Evolutionary conservation across 768 basidiomycete genomes (phyloP), one percentile per base, ranked within the genome.

Genomic region (Tephrocybe sp.): DNA sequence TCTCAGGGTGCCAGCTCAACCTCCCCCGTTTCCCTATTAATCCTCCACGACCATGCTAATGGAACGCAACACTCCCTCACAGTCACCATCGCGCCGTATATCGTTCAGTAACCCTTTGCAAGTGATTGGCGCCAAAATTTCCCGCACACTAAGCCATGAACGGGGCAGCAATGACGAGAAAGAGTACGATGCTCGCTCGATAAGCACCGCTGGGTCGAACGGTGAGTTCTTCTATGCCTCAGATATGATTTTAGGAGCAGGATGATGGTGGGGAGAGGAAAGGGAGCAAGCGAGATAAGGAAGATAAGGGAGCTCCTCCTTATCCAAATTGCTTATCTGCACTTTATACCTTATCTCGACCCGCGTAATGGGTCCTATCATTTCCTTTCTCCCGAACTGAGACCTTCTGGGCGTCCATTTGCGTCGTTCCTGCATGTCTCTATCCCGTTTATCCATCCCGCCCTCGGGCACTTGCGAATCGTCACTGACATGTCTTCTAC

Each of bases 401-500:
- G 5, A 9, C 31, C 44, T 38, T 35, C 20, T 38, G 14, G 30
- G 23, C 31, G 20, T 52, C n/a, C n/a, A n/a, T n/a, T n/a, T n/a
- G n/a, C n/a, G n/a, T n/a, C n/a, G n/a, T n/a, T n/a, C n/a, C n/a
- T n/a, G n/a, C 16, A 34, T 47, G 13, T 32, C 32, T 11, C 13
- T 45, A 19, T 42, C 35, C 44, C 50, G 39, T 51, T 51, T 40
- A 26, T 34, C 7, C 41, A 30, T 50, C 26, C 20, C 20, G 6
- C 12, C n/a, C 22, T 39, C 26, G 7, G 26, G n/a, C n/a, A n/a
- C 26, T 26, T 26, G 4, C 26, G n/a, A n/a, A n/a, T 7, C 12
- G 22, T 17, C n/a, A 39, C 39, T 30, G 14, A 42, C 53, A 68
- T 68, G 65, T 39, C 65, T 39, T 45, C 43, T 46, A 1, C 16